Percentiles rank a stretch among this genome's conserved stretches.
phyloP scores from a whole-genome alignment of 345 rosid species.

The Camelina sativa region DNA sequence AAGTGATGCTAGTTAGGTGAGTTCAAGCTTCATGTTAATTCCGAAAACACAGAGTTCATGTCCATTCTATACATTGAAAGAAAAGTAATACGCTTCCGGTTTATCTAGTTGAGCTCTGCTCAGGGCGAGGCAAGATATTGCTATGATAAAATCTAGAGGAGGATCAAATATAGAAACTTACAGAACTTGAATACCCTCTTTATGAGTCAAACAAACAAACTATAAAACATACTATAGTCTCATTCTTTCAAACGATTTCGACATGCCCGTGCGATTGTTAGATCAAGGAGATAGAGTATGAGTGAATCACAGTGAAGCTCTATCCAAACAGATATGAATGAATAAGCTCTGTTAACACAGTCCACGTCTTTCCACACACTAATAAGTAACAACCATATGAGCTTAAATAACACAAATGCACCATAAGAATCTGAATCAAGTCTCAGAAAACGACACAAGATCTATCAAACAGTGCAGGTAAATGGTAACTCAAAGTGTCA shows the following conservation, averaged over 20 bases:
- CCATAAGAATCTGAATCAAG: background rate
- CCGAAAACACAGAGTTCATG: slow-evolving; percentile 21
- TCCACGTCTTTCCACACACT: background rate
- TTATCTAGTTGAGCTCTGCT: background rate
- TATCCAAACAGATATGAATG: background rate
- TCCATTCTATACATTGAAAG: slow-evolving; percentile 7
- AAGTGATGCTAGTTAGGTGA: background rate
- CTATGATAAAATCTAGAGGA: background rate
- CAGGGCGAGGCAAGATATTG: background rate
- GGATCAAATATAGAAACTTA: slow-evolving; percentile 13
- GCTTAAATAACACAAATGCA: slow-evolving; percentile 26
- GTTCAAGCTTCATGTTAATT: slow-evolving; percentile 22
- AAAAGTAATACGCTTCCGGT: background rate
- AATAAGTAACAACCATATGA: background rate
- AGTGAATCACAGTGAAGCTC: background rate
- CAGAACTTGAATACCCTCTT: background rate
- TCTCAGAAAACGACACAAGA: slow-evolving; percentile 1
- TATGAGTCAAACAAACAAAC: background rate
- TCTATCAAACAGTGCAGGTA: slow-evolving; percentile 25
- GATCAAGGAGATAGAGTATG: slow-evolving; percentile 10
- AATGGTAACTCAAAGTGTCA: background rate
- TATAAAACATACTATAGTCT: background rate
- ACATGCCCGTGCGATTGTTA: background rate
- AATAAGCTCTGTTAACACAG: background rate
- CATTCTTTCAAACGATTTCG: background rate